Evolutionary conservation across 177 flowering plant species (phyloP), one percentile per base, ranked within the genome.

Genomic region (Vitis hybrid): DNA sequence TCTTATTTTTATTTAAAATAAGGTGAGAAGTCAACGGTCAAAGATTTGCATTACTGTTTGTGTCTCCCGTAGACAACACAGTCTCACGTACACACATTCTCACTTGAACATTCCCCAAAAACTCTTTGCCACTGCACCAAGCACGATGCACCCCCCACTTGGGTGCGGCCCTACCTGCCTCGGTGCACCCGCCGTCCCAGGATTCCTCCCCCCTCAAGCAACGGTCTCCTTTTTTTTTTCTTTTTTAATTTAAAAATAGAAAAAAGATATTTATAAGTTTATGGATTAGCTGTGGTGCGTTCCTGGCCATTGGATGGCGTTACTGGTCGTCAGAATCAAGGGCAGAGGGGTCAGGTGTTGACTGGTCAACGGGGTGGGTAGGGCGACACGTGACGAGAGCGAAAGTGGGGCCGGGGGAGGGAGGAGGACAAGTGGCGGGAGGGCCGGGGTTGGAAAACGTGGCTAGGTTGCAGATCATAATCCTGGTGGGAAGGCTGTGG

Each of bases 11-110:
- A 55, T 68, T 21, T 32, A 55, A 75, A 68, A 59, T 50, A 65
- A 11, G 48, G 9, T 18, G 55, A 61, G n/a, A 75, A 70, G 80
- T 84, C 82, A 80, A 77, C 74, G 78, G 86, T 83, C 84, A 84
- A 79, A 80, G 81, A 84, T 83, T 70, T 75, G 81, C 76, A 69
- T 71, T 67, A 66, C 74, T 79, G 82, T 84, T 74, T 73, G 14
- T 81, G 88, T 81, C 86, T 79, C 88, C 88, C 81, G 70, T 74
- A 73, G 40, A 27, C 59, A 16, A 72, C 80, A 80, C 85, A 74
- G 69, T 69, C 73, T 75, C 79, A 50, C 24, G 64, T 24, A 46
- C 68, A 64, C 76, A 72, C 60, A 62, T 56, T 56, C 71, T 67
- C 62, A 18, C 62, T 32, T 11, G 16, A 66, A 75, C 84, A 80